Evolutionary conservation across 169 alveolate genomes (phyloP).

Genomic region (Haemoproteus tartakovskyi): DNA sequence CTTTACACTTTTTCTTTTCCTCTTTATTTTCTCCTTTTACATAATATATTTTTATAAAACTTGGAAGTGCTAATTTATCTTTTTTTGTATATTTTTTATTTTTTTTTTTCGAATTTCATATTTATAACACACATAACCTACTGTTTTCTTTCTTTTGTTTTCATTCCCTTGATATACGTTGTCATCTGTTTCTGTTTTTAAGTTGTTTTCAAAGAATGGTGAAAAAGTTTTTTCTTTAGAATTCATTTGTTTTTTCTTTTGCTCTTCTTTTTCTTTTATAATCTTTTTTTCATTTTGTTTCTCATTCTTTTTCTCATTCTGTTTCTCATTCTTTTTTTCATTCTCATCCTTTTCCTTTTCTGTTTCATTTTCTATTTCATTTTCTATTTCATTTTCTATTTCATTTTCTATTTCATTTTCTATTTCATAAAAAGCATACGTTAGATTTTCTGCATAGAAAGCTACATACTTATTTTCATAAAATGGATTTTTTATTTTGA

Average conservation of each 20-base stretch:
- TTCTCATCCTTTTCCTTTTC: background rate
- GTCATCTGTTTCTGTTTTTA: background rate
- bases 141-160: constrained; percentile 1
- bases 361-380: no score
- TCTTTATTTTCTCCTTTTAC: background rate
- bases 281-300: background rate
- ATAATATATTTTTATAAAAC: constrained; percentile 42
- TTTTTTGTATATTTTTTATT: background rate
- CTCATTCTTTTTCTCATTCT: background rate
- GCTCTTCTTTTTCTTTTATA: background rate
- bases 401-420: no score
- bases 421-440: no score
- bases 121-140: constrained; percentile 32
- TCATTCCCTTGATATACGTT: background rate
- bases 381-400: no score
- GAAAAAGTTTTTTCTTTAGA: background rate
- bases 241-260: background rate
- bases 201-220: background rate
- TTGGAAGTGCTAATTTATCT: constrained; percentile 3
- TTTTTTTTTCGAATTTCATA: constrained; percentile 25
- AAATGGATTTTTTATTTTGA: constrained; percentile 30
- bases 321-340: background rate
- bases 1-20: background rate
- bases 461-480: constrained; percentile 15
- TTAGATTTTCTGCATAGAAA: constrained; percentile 19